Evolutionary conservation across 495 filamentous ascomycete genomes (phyloP).

Genomic region (Aspergillus panamensis): DNA sequence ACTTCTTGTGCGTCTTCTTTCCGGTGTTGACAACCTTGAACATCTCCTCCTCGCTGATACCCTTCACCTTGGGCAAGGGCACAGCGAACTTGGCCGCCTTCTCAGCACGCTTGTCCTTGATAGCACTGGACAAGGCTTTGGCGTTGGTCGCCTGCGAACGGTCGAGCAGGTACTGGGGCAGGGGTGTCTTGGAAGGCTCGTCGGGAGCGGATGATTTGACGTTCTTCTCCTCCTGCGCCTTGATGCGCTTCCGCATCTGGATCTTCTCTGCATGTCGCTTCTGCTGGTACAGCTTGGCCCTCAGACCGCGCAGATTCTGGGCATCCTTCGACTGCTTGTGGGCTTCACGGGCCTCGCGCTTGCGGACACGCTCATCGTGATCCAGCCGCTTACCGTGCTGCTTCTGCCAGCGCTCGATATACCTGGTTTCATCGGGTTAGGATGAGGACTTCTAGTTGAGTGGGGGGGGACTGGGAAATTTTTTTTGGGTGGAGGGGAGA

Average conservation of each 20-base stretch:
- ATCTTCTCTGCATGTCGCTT: constrained; percentile 97
- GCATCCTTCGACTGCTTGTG: constrained; percentile 83
- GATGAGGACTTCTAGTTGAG: constrained; percentile 10
- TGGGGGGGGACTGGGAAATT: not conserved
- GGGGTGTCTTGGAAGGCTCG: constrained; percentile 66
- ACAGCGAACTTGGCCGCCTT: constrained; percentile 96
- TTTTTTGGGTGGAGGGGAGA: not conserved
- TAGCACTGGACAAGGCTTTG: constrained; percentile 79
- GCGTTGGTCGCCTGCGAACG: constrained; percentile 79
- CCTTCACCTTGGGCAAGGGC: constrained; percentile 88
- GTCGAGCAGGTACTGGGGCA: constrained; percentile 89
- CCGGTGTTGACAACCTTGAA: constrained; percentile 98
- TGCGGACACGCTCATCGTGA: constrained; percentile 86
- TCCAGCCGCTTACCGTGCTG: constrained; percentile 79
- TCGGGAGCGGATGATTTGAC: constrained; percentile 82
- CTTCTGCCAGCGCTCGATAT: constrained; percentile 87
- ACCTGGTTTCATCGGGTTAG: constrained; percentile 36
- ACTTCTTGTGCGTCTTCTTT: constrained; percentile 72
- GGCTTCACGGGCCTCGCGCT: constrained; percentile 79
- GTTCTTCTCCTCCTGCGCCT: constrained; percentile 89
- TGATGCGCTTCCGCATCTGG: constrained; percentile 96
- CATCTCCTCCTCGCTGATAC: constrained; percentile 96
- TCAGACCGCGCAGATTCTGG: constrained; percentile 84
- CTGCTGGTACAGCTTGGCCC: constrained; percentile 93
- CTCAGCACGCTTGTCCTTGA: constrained; percentile 86